These are phyloP conservation scores for Kondoa subrosea DNA, from an alignment of 768 basidiomycete genomes.

Conservation along the genomic window DNA sequence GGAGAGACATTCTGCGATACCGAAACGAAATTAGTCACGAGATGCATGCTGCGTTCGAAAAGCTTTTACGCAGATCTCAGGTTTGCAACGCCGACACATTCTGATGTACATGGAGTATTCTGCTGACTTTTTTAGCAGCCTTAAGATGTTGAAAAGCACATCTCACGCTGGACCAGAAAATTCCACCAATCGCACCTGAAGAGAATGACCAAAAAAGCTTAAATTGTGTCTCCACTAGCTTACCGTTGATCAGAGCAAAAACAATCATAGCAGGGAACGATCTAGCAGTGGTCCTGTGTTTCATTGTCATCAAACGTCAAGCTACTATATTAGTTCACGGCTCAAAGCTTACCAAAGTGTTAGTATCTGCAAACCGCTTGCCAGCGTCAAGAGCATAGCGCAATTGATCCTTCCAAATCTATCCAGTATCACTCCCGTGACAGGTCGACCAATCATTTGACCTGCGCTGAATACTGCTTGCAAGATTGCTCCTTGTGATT, in stretches of 20 bases:
- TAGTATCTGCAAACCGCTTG: not conserved
- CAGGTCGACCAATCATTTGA: constrained; percentile 22
- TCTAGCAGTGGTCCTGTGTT: not conserved
- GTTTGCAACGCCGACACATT: not conserved
- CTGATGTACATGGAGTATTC: not conserved
- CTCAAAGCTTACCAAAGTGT: not conserved
- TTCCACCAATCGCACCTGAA: too few relatives aligned
- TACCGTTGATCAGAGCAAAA: not conserved
- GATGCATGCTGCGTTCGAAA: not conserved
- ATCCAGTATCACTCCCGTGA: constrained; percentile 29
- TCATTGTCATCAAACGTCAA: not conserved
- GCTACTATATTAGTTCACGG: not conserved
- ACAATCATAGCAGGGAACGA: not conserved
- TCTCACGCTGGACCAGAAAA: too few relatives aligned
- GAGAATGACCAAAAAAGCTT: too few relatives aligned
- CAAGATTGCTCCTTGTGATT: constrained; percentile 29
- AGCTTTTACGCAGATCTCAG: not conserved
- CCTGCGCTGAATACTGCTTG: not conserved
- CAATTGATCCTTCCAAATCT: constrained; percentile 30
- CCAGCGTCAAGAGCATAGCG: not conserved
- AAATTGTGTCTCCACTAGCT: not conserved
- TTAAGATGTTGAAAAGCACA: too few relatives aligned
- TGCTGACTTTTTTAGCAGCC: too few relatives aligned
- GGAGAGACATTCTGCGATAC: not conserved
- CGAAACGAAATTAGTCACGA: not conserved